Conservation (phyloP, 192 early-diverging fungal genomes). For the Chytriomyces hyalinus region DNA sequence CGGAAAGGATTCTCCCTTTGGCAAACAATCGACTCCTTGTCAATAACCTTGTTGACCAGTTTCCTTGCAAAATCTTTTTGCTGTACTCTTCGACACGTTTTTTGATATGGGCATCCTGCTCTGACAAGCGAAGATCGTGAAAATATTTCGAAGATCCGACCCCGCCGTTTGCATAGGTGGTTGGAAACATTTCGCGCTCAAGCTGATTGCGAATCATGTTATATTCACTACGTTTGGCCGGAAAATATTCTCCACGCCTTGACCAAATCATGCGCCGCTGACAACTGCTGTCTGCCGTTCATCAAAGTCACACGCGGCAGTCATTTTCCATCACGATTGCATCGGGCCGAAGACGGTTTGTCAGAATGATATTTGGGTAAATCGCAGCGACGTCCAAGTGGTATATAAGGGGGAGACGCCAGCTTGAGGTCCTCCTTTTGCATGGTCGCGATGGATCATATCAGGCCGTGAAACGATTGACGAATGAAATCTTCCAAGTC, state of each 20-base stretch:
- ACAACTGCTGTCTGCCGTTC: slow-evolving; percentile 78
- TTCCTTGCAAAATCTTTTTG: slow-evolving; percentile 82
- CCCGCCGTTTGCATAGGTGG: slow-evolving; percentile 34
- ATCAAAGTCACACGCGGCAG: slow-evolving; percentile 94
- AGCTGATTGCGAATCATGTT: slow-evolving; percentile 91
- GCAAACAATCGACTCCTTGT: slow-evolving; percentile 90
- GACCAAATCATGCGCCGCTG: slow-evolving; percentile 95
- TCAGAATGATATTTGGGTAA: slow-evolving; percentile 99
- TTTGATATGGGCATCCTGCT: slow-evolving; percentile 75
- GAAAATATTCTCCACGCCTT: slow-evolving; percentile 96
- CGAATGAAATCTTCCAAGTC: slow-evolving; percentile 87
- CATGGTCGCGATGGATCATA: slow-evolving; percentile 68
- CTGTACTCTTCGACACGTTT: slow-evolving; percentile 87
- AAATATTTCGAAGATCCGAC: slow-evolving; percentile 55
- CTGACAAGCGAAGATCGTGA: slow-evolving; percentile 66
- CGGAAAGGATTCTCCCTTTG: slow-evolving; percentile 99
- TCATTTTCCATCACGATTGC: slow-evolving; percentile 87
- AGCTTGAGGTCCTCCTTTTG: slow-evolving; percentile 84
- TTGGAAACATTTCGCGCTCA: slow-evolving; percentile 79
- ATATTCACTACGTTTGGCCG: slow-evolving; percentile 85
- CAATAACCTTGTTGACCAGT: slow-evolving; percentile 79
- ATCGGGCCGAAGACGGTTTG: slow-evolving; percentile 96
- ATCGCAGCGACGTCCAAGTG: slow-evolving; percentile 99
- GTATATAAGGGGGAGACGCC: slow-evolving; percentile 90
- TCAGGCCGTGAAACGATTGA: slow-evolving; percentile 67